Conservation (phyloP, 2,329 filamentous ascomycete species). For the Trichoderma koningii region DNA sequence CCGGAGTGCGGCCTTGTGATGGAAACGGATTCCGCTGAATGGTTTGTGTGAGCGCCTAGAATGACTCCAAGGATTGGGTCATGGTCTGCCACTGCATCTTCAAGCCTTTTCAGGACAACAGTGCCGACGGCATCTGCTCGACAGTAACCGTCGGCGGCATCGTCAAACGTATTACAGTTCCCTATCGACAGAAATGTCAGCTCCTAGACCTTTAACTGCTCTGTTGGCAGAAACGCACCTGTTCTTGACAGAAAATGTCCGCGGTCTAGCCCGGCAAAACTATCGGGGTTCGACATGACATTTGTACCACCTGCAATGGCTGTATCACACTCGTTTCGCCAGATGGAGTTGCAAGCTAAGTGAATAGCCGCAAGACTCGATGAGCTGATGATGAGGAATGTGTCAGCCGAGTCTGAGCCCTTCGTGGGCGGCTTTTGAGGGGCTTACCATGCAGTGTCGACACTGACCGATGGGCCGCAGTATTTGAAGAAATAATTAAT, state of each 20-base stretch:
- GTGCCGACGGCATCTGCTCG: slow-evolving; percentile 75
- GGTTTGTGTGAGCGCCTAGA: slow-evolving; percentile 66
- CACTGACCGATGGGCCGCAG: slow-evolving; percentile 66
- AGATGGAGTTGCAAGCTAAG: slow-evolving; percentile 34
- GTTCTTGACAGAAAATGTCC: slow-evolving; percentile 72
- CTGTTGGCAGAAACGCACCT: not conserved
- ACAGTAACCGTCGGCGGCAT: slow-evolving; percentile 80
- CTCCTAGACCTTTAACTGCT: not conserved
- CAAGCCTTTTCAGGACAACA: slow-evolving; percentile 75
- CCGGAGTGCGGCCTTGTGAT: slow-evolving; percentile 61
- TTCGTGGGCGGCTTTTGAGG: not conserved
- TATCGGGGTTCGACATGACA: slow-evolving; percentile 79
- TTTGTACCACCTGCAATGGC: slow-evolving; percentile 78
- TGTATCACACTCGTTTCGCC: slow-evolving; percentile 74
- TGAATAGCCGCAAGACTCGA: slow-evolving; percentile 70
- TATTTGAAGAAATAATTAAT: slow-evolving; percentile 83
- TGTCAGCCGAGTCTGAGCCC: not conserved
- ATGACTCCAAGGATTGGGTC: slow-evolving; percentile 79
- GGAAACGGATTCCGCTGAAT: slow-evolving; percentile 68
- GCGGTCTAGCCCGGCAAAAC: slow-evolving; percentile 73
- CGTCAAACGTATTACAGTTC: slow-evolving; percentile 74
- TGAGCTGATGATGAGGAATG: slow-evolving; percentile 48
- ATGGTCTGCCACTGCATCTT: slow-evolving; percentile 74
- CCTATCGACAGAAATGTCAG: not conserved
- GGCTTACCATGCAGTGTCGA: slow-evolving; percentile 65